Evolutionary conservation across 306 rosid genomes (phyloP).

Genomic region (Quercus parvula): DNA sequence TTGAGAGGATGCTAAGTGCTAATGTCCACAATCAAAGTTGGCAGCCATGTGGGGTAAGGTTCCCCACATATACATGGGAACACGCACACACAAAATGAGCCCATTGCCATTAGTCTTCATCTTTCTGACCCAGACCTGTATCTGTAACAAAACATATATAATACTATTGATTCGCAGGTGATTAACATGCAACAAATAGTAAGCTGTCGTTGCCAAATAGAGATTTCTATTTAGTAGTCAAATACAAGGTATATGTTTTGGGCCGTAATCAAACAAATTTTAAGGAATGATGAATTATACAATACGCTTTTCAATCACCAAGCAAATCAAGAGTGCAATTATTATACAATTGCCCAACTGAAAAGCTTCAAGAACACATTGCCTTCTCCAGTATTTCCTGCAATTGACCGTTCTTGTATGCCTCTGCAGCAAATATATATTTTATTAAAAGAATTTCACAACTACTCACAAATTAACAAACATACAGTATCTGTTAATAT

Average conservation of each 20-base stretch:
- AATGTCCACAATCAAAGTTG: not conserved
- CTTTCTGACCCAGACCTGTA: not conserved
- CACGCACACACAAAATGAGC: not conserved
- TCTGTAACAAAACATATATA: not conserved
- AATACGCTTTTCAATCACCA: not conserved
- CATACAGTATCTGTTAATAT: not conserved
- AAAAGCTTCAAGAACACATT: constrained; percentile 59
- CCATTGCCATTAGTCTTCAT: not conserved
- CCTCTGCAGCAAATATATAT: constrained; percentile 49
- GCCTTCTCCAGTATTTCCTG: constrained; percentile 87
- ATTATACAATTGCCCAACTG: not conserved
- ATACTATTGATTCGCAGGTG: not conserved
- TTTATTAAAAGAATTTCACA: not conserved
- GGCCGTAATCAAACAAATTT: not conserved
- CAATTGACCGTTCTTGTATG: constrained; percentile 77
- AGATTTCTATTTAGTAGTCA: constrained; percentile 5
- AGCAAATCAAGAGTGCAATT: not conserved
- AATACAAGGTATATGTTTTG: constrained; percentile 1
- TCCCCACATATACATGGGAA: not conserved
- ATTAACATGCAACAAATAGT: not conserved
- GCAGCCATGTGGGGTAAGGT: not conserved
- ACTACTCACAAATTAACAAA: not conserved
- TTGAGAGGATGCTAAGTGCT: not conserved
- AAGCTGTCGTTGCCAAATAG: not conserved
- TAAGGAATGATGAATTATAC: constrained; percentile 15